Evolutionary conservation across 129 eudicot genomes (phyloP).

Genomic region (Tagetes patula): DNA sequence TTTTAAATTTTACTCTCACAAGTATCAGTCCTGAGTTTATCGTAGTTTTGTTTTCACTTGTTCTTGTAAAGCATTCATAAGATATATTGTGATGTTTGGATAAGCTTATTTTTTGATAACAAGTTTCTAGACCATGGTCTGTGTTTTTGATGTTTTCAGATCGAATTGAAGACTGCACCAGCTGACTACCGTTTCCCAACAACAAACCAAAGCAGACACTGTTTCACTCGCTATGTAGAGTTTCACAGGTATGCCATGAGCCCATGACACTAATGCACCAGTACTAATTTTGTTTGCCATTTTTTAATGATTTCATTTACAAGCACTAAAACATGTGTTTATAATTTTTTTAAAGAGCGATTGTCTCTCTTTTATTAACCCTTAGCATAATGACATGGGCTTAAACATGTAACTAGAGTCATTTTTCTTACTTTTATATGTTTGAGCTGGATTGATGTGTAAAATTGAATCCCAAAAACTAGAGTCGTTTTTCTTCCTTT

Average conservation of each 20-base stretch:
- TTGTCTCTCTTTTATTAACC: neutral
- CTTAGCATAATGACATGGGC: neutral
- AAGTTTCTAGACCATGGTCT: neutral
- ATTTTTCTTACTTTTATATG: neutral
- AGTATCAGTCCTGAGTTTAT: neutral
- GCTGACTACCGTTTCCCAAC: constrained; percentile 92
- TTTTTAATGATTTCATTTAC: neutral
- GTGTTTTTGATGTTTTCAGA: constrained; percentile 37
- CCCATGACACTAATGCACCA: neutral
- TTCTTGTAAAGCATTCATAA: neutral
- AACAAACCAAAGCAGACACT: constrained; percentile 83
- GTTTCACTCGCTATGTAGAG: constrained; percentile 89
- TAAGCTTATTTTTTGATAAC: neutral
- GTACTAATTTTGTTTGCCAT: neutral
- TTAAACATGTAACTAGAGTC: neutral
- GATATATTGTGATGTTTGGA: neutral
- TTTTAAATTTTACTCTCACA: too few relatives aligned
- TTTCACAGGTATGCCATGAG: constrained; percentile 61
- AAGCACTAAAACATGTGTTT: neutral
- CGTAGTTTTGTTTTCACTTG: neutral
- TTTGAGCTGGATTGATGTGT: neutral
- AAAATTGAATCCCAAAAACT: neutral
- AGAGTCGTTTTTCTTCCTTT: too few relatives aligned
- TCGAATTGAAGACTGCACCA: constrained; percentile 85
- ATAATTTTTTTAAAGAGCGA: neutral